Conservation (phyloP, 129 eudicot genomes). For the Arctium minus region DNA sequence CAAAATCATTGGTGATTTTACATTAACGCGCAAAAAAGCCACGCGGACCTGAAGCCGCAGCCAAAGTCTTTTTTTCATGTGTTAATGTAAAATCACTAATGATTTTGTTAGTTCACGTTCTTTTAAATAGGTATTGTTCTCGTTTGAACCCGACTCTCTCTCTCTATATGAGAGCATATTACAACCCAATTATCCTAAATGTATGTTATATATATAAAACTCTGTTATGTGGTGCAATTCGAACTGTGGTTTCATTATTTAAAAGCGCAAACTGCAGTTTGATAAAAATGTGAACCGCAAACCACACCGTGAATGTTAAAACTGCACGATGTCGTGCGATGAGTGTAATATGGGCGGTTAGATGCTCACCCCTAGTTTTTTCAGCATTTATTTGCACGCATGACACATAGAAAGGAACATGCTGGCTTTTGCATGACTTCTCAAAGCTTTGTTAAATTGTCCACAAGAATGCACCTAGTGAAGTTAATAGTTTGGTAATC, state of each 20-base stretch:
- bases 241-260: not conserved
- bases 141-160: too few relatives aligned
- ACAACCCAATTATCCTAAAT: not conserved
- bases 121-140: too few relatives aligned
- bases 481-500: constrained; percentile 4
- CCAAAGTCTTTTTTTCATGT: too few relatives aligned
- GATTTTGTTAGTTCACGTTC: too few relatives aligned
- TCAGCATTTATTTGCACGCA: not conserved
- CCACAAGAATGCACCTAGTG: not conserved
- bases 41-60: too few relatives aligned
- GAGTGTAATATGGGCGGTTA: not conserved
- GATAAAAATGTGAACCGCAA: not conserved
- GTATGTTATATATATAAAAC: not conserved
- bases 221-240: not conserved
- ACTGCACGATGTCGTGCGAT: not conserved
- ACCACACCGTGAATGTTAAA: not conserved
- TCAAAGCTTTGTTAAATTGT: not conserved
- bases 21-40: too few relatives aligned
- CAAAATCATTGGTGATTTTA: too few relatives aligned
- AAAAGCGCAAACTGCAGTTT: not conserved
- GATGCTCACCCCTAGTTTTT: not conserved
- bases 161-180: too few relatives aligned
- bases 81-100: too few relatives aligned
- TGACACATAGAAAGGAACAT: not conserved
- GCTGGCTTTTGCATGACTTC: not conserved